Percentiles rank a stretch among this genome's conserved stretches.
Conservation (phyloP, 2,329 filamentous ascomycete genomes). For the Elsinoe australis region DNA sequence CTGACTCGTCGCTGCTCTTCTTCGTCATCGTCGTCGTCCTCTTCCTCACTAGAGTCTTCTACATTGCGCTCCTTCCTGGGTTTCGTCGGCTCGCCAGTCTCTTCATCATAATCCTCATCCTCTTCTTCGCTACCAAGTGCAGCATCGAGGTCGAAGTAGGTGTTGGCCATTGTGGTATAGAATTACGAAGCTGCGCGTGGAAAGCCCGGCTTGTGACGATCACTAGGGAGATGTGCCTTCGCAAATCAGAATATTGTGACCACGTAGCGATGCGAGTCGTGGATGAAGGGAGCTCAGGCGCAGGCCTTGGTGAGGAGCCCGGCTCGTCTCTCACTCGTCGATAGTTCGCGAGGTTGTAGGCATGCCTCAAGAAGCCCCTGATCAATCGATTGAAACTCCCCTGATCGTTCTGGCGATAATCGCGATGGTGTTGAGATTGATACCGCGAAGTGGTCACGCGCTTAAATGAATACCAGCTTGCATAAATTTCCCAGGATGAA, state of each 20-base stretch:
- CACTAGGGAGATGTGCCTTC: too few species aligned
- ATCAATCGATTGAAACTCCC: neutral
- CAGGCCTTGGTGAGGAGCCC: too few species aligned
- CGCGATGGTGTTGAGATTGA: neutral
- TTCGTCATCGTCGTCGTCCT: slow-evolving; percentile 78
- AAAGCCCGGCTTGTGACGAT: too few species aligned
- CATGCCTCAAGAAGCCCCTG: too few species aligned
- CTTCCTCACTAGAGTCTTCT: slow-evolving; percentile 85
- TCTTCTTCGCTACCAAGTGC: slow-evolving; percentile 76
- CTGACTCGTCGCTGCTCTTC: slow-evolving; percentile 71
- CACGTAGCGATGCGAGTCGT: too few species aligned
- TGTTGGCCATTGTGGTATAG: slow-evolving; percentile 21
- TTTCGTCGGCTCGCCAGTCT: slow-evolving; percentile 53
- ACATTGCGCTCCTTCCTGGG: slow-evolving; percentile 41
- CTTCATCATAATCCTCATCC: slow-evolving; percentile 76
- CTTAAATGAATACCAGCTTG: neutral
- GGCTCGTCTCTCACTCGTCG: neutral
- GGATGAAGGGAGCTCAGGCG: too few species aligned
- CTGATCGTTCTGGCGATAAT: too few species aligned
- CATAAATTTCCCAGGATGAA: slow-evolving; percentile 10
- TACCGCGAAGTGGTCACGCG: neutral
- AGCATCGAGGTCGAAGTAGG: slow-evolving; percentile 71
- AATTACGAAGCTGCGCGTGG: too few species aligned
- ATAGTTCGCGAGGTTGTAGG: too few species aligned
- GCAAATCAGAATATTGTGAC: too few species aligned